A percentile compares a stretch with the other conserved stretches of the same genome.
phyloP scores from a whole-genome alignment of 2,329 filamentous ascomycete genomes.

The Beauveria sp. region DNA sequence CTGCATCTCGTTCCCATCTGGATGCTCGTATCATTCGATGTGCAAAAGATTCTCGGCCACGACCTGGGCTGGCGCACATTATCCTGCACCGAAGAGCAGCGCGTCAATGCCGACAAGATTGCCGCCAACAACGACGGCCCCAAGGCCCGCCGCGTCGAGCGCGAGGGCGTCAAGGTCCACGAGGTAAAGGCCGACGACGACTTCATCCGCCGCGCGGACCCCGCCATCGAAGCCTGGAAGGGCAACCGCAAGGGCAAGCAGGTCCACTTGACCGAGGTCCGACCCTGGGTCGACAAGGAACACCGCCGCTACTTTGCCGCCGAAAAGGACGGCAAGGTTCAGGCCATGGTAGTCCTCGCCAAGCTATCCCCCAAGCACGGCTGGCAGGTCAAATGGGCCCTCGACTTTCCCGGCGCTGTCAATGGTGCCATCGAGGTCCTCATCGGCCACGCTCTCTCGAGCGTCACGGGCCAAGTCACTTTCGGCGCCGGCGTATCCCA shows the following conservation, averaged over 20 bases:
- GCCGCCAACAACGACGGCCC: slow-evolving; percentile 54
- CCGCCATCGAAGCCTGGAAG: slow-evolving; percentile 73
- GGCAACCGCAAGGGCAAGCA: slow-evolving; percentile 71
- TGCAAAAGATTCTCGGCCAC: slow-evolving; percentile 72
- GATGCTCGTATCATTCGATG: slow-evolving; percentile 74
- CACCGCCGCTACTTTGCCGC: slow-evolving; percentile 85
- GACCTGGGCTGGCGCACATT: slow-evolving; percentile 83
- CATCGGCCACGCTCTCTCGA: slow-evolving; percentile 59
- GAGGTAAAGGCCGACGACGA: slow-evolving; percentile 65
- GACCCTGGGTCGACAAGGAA: slow-evolving; percentile 75
- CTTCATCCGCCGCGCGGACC: slow-evolving; percentile 61
- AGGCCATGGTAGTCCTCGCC: slow-evolving; percentile 72
- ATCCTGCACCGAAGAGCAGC: slow-evolving; percentile 82
- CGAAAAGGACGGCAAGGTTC: slow-evolving; percentile 64
- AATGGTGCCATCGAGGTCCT: slow-evolving; percentile 81
- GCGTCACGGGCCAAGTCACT: slow-evolving; percentile 55
- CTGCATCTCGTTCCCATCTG: slow-evolving; percentile 70
- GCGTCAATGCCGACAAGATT: slow-evolving; percentile 68
- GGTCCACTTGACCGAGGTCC: slow-evolving; percentile 83
- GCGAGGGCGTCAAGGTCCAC: slow-evolving; percentile 73
- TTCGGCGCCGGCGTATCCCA: slow-evolving; percentile 78
- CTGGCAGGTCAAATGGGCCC: slow-evolving; percentile 93
- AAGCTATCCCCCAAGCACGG: slow-evolving; percentile 74
- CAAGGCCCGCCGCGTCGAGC: slow-evolving; percentile 74
- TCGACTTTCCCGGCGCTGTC: slow-evolving; percentile 85